Base-by-base conservation (phyloP, 2,329 filamentous ascomycete species). In the Claviceps purpurea region DNA sequence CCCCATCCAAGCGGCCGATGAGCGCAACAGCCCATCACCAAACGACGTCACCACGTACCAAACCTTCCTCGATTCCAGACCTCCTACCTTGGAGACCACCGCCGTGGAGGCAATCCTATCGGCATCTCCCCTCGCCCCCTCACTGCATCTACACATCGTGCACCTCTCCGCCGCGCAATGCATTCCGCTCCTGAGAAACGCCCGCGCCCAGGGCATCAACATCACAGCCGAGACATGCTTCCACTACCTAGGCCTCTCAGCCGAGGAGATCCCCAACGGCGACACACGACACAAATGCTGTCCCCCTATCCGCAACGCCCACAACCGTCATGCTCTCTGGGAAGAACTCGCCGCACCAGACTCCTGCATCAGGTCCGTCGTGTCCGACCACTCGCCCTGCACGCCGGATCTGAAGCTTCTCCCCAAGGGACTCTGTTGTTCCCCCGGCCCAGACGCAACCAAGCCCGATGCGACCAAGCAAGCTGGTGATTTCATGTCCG, bases 241-340 rank as follows among this genome's bases (percentile, higher is more conserved):
- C 76, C 90, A 95, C 73, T 96, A 95, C 68, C 81, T 96, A 14
- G 86, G 85, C 3, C 76, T 96, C 2, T 84, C 87, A 0, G 83
- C 89, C 0, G 90, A 96, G 70, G 76, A 84, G 57, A 87, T 96
- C 53, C 76, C 81, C 53, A 80, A 88, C 57, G 90, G 90, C 45
- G 90, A 96, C 68, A 95, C 89, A 30, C 73, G 90, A 52, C 89
- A 95, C 73, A 96, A 96, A 70, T 96, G 90, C 76, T 95, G 90
- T 67, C 90, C 90, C 30, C 90, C 90, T 0, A 95, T 96, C 65
- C 85, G 90, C 51, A 82, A 80, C 56, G 81, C 84, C 61, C 71
- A 76, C 41, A 96, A 96, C 71, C 87, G 91, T 61, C 86, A 95
- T 61, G 79, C 78, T 1, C 76, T 98, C 0, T 98, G 93, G 93